Evolutionary conservation across 352 stramenopile species (phyloP).

Genomic region (Hyaloperonospora brassicae): DNA sequence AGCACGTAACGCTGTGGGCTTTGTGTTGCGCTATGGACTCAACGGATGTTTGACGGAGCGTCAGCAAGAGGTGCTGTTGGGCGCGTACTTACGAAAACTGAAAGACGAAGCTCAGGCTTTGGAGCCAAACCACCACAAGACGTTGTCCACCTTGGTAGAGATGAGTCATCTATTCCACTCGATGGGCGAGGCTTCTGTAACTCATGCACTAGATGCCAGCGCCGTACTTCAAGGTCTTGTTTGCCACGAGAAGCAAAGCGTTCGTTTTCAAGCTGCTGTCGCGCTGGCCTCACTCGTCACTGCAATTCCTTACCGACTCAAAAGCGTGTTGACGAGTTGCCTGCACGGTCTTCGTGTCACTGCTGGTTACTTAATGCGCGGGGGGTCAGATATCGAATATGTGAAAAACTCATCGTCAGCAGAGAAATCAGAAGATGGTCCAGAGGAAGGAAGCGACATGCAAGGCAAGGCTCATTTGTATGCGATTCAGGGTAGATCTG

Average conservation of each 20-base stretch:
- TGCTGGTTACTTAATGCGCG: constrained; percentile 33
- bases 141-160: constrained; percentile 50
- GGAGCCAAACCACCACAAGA: constrained; percentile 58
- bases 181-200: constrained; percentile 53
- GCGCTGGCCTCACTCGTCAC: constrained; percentile 55
- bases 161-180: constrained; percentile 61
- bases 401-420: constrained; percentile 10
- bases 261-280: constrained; percentile 61
- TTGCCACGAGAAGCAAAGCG: constrained; percentile 65
- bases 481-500: constrained; percentile 60
- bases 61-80: constrained; percentile 54
- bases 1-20: constrained; percentile 72
- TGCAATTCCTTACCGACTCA: constrained; percentile 55
- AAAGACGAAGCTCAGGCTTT: constrained; percentile 30
- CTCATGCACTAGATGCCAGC: constrained; percentile 34
- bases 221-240: constrained; percentile 36
- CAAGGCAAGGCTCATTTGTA: constrained; percentile 68
- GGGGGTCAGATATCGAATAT: constrained; percentile 23
- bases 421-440: constrained; percentile 16
- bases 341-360: constrained; percentile 37
- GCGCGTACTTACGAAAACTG: constrained; percentile 48
- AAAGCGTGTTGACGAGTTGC: constrained; percentile 37
- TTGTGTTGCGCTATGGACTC: constrained; percentile 62
- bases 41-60: constrained; percentile 54
- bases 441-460: constrained; percentile 31